Percentiles rank a stretch among this genome's conserved stretches.
Evolutionary conservation across 148 eudicot genomes (phyloP).

Genomic region (Heliosperma pusillum): DNA sequence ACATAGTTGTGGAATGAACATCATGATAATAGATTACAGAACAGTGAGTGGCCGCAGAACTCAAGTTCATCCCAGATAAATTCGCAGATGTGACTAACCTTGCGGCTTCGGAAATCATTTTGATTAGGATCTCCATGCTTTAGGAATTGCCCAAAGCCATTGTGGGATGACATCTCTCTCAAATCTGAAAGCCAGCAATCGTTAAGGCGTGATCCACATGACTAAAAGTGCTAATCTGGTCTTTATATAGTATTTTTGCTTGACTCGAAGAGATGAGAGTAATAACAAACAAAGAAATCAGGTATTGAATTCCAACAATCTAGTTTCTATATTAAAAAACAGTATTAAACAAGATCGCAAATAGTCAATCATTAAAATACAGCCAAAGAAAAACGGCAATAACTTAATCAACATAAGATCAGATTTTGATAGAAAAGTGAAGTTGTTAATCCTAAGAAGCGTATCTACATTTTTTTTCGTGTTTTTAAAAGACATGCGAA

Average conservation of each 20-base stretch:
- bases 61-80: neutral
- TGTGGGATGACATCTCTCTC: conserved; percentile 21
- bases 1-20: neutral
- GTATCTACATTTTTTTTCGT: too few relatives aligned
- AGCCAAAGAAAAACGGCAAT: neutral
- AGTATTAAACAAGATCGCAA: neutral
- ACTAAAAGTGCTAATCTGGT: neutral
- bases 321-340: neutral
- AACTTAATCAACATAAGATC: neutral
- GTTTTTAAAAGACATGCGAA: too few relatives aligned
- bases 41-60: neutral
- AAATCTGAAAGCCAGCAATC: conserved; percentile 29
- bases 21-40: neutral
- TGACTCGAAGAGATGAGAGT: neutral
- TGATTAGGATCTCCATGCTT: conserved; percentile 19
- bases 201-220: neutral
- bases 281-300: neutral
- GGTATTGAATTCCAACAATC: neutral
- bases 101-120: conserved; percentile 18
- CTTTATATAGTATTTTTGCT: neutral
- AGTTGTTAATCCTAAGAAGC: too few relatives aligned
- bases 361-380: neutral
- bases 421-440: neutral
- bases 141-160: conserved; percentile 20
- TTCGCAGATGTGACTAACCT: conserved; percentile 3